Evolutionary conservation across 148 eudicot species (phyloP).

Genomic region (Chenopodium album): DNA sequence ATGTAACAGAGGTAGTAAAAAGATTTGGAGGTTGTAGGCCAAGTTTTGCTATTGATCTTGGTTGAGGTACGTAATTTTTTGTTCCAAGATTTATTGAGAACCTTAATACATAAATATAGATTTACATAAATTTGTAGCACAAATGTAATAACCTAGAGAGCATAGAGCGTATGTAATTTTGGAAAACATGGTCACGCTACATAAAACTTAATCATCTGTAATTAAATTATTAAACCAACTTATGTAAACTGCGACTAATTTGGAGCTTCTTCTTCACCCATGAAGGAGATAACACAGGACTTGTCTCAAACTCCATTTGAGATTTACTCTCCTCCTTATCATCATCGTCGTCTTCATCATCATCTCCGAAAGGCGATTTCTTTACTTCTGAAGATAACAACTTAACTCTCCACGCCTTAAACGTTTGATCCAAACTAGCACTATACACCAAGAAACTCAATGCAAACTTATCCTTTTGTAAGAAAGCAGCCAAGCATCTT

Average conservation of each 20-base stretch:
- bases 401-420: constrained; percentile 68
- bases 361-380: background rate
- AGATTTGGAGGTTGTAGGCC: no score
- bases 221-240: background rate
- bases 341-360: background rate
- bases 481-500: constrained; percentile 45
- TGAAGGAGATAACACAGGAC: constrained; percentile 53
- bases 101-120: no score
- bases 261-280: constrained; percentile 56
- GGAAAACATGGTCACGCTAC: no score
- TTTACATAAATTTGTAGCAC: no score
- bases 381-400: constrained; percentile 36
- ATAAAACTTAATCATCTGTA: no score
- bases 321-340: background rate
- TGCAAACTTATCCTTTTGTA: constrained; percentile 36
- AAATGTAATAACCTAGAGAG: no score
- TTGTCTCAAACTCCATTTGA: constrained; percentile 30
- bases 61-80: no score
- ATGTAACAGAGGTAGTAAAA: no score
- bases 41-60: no score
- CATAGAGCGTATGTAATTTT: no score
- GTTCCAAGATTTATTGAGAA: no score
- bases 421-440: constrained; percentile 58
- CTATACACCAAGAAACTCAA: constrained; percentile 54
- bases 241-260: constrained; percentile 5